A percentile compares a stretch with the other conserved stretches of the same genome.
Evolutionary conservation across 129 eudicot species (phyloP).

Genomic region (Chrysanthemum makinoi): DNA sequence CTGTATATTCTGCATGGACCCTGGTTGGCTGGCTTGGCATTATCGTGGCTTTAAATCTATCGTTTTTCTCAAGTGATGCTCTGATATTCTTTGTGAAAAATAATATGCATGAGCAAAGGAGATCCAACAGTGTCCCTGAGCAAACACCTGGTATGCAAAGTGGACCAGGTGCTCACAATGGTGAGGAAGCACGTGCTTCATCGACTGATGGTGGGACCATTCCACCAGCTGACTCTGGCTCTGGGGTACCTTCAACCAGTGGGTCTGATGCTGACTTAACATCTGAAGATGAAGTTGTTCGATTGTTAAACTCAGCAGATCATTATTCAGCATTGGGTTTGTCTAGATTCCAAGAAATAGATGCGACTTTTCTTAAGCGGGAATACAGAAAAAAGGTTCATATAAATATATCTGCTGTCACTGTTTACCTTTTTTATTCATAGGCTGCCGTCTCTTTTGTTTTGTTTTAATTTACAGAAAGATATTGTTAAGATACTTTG

Average conservation of each 20-base stretch:
- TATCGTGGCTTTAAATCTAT: constrained; percentile 57
- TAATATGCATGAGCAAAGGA: constrained; percentile 50
- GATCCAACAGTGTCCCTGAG: constrained; percentile 39
- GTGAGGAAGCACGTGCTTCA: constrained; percentile 44
- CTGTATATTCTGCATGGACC: constrained; percentile 81
- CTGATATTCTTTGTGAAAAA: constrained; percentile 61
- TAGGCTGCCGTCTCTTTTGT: constrained; percentile 17
- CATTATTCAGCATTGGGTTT: constrained; percentile 91
- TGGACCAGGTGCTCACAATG: constrained; percentile 35
- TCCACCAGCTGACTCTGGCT: constrained; percentile 54
- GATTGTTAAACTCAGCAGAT: constrained; percentile 81
- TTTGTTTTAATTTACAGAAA: constrained; percentile 11
- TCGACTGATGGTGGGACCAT: constrained; percentile 47
- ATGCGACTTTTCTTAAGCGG: constrained; percentile 70
- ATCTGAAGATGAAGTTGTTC: constrained; percentile 88
- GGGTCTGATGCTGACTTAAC: constrained; percentile 78
- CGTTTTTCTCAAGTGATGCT: constrained; percentile 87
- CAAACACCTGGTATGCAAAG: constrained; percentile 61
- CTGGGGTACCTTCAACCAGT: constrained; percentile 89
- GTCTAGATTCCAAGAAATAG: constrained; percentile 68
- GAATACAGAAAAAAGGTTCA: constrained; percentile 89
- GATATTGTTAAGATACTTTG: constrained; percentile 7
- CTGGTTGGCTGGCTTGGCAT: constrained; percentile 88
- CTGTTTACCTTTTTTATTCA: constrained; percentile 10
- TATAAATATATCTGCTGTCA: constrained; percentile 12